Evolutionary conservation across 116 monocot species (phyloP), one percentile per base, ranked within the genome.

Genomic region (Trichopus zeylanicus): DNA sequence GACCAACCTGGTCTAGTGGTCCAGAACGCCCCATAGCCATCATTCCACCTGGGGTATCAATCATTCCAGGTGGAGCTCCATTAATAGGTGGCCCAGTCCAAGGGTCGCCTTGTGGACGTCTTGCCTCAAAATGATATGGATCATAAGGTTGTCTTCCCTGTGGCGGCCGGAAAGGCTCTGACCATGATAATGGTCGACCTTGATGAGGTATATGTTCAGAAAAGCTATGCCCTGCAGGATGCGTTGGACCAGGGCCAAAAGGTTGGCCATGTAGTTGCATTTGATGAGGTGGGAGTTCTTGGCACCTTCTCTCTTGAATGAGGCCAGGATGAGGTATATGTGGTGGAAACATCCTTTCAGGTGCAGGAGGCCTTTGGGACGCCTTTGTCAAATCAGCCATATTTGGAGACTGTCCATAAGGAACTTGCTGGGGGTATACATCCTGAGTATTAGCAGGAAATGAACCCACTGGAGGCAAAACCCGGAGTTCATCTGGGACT

Each of bases 361-460:
- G 38, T 23, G 57, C 81, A 70, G 75, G 69, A 60, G 65, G 67
- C 33, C 69, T 75, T 26, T 72, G 81, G 12, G 73, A 56, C 26
- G 25, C 11, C 59, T 64, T 59, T 30, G 51, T 13, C 49, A 31
- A 25, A 31, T 72, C 67, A 31, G 63, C 49, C 61, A 75, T 67
- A 60, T 62, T 55, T 15, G 73, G 34, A 53, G 62, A 26, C 31
- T 55, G 56, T 23, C 51, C 70, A 53, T 51, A 69, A 25, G 69
- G 49, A 60, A 55, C 26, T 30, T 68, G 57, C 28, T 58, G 70
- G 25, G 56, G 62, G 51, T 56, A 70, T 31, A 62, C 68, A 26
- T 57, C 65, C 19, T 70, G 69, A n/a, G n/a, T n/a, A n/a, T 42
- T n/a, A 52, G 35, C 54, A 22, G 53, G 55, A 31, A 53, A 9